phyloP scores from a whole-genome alignment of 306 rosid species.

The Castanea crenata region DNA sequence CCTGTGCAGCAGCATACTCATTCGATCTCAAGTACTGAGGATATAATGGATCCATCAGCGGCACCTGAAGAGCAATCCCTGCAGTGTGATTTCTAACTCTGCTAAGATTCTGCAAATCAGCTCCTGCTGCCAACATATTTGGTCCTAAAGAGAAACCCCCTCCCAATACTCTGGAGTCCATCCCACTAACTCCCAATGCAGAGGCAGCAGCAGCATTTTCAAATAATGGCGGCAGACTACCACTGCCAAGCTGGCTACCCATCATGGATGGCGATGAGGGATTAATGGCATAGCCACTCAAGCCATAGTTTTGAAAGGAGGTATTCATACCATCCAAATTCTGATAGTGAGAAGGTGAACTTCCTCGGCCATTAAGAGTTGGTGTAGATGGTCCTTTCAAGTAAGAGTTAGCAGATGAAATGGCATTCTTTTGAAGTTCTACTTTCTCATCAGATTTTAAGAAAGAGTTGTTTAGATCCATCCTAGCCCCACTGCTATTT shows the following conservation, averaged over 20 bases:
- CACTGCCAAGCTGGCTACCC: constrained; percentile 74
- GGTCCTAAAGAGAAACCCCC: constrained; percentile 57
- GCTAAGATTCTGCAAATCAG: constrained; percentile 64
- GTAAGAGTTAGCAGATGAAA: constrained; percentile 45
- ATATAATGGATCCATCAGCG: constrained; percentile 79
- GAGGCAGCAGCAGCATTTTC: constrained; percentile 81
- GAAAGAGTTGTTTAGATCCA: constrained; percentile 41
- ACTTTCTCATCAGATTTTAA: constrained; percentile 44
- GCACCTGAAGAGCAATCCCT: constrained; percentile 68
- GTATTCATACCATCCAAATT: constrained; percentile 60
- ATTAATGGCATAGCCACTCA: constrained; percentile 69
- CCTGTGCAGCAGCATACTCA: constrained; percentile 76
- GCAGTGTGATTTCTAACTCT: constrained; percentile 67
- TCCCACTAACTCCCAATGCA: constrained; percentile 62
- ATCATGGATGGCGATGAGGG: constrained; percentile 72
- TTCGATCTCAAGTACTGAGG: constrained; percentile 83
- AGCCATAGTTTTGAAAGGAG: constrained; percentile 59
- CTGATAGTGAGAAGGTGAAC: constrained; percentile 59
- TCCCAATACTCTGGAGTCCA: constrained; percentile 73
- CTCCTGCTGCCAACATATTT: constrained; percentile 30
- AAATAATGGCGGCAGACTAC: constrained; percentile 66
- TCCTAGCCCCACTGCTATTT: constrained; percentile 48
- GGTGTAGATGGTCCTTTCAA: constrained; percentile 55
- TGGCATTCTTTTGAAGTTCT: constrained; percentile 49
- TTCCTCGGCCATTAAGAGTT: constrained; percentile 49